phyloP scores from a whole-genome alignment of 2,329 filamentous ascomycete genomes.

The Aspergillus eucalypticola region DNA sequence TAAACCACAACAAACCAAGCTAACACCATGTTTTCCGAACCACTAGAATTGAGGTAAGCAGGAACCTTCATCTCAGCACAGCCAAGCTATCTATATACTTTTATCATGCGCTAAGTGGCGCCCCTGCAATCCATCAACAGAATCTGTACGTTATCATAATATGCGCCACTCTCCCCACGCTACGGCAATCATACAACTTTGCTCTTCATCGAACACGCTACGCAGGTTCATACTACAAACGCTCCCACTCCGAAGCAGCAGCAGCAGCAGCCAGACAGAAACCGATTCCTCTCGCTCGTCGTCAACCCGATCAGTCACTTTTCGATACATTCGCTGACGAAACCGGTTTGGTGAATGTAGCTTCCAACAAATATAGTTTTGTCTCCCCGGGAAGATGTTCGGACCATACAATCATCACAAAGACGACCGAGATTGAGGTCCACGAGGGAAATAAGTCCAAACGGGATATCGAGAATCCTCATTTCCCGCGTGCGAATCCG shows the following conservation, averaged over 20 bases:
- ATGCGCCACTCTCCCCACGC: slow-evolving; percentile 14
- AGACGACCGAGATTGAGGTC: slow-evolving; percentile 9
- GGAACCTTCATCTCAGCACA: too few relatives aligned
- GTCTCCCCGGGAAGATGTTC: background rate
- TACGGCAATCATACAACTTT: slow-evolving; percentile 10
- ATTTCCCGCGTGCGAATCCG: slow-evolving; percentile 7
- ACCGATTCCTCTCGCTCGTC: background rate
- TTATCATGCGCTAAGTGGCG: too few relatives aligned
- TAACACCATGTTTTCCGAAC: too few relatives aligned
- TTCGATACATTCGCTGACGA: slow-evolving; percentile 9
- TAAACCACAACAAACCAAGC: too few relatives aligned
- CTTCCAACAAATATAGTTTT: background rate
- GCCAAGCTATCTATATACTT: too few relatives aligned
- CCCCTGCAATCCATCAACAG: background rate
- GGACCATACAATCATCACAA: background rate
- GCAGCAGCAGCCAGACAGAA: background rate
- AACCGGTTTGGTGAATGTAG: background rate
- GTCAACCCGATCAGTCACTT: slow-evolving; percentile 8
- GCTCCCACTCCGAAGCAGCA: background rate
- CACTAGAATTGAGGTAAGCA: too few relatives aligned
- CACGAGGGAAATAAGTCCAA: background rate
- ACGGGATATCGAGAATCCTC: background rate
- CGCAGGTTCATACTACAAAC: background rate
- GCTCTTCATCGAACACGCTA: slow-evolving; percentile 6
- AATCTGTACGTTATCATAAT: slow-evolving; percentile 19